Evolutionary conservation across 1,139 yeast species (phyloP), one percentile per base, ranked within the genome.

Genomic region (Pichia sp.): DNA sequence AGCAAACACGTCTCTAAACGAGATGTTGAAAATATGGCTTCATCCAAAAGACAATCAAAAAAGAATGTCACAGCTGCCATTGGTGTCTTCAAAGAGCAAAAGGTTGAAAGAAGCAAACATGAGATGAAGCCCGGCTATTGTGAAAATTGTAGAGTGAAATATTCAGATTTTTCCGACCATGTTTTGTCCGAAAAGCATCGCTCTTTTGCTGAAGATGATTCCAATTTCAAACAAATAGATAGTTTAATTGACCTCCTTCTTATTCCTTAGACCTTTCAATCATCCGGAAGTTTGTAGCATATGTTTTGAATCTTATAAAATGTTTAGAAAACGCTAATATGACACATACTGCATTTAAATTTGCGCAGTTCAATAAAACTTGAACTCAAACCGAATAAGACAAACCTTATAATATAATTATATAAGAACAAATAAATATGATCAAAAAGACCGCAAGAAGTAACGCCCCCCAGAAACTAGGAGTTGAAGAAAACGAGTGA

Each of bases 91-190:
- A 48, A 53, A 38, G 54, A 49, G n/a, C 49, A 54, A 50, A 58
- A 47, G 30, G 49, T 40, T 29, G 51, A 53, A 49, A 62, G 59
- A 47, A 57, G 59, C 54, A 59, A 56, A 51, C 55, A 49, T 26
- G 61, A 59, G 41, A 47, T 53, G 45, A 57, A 51, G 51, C 69
- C 84, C 1, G 96, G 96, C 0, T 90, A 88, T 70, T 93, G 99
- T 72, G 99, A 93, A 67, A 95, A 93, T 69, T 93, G 99, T 70
- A 79, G 95, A 38, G 89, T 87, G 61, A 86, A 87, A 67, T 93
- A 88, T 67, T 92, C 87, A 52, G 81, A 82, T 62, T 85, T 92
- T 66, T 87, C 84, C 32, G 89, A 82, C 54, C 99, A 93, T 67
- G 80, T 90, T 51, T 67, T 67, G 36, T 78, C 90, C 29, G 81